Evolutionary conservation across 1,284 basidiomycete genomes (phyloP).

Genomic region (Chiua sp.): DNA sequence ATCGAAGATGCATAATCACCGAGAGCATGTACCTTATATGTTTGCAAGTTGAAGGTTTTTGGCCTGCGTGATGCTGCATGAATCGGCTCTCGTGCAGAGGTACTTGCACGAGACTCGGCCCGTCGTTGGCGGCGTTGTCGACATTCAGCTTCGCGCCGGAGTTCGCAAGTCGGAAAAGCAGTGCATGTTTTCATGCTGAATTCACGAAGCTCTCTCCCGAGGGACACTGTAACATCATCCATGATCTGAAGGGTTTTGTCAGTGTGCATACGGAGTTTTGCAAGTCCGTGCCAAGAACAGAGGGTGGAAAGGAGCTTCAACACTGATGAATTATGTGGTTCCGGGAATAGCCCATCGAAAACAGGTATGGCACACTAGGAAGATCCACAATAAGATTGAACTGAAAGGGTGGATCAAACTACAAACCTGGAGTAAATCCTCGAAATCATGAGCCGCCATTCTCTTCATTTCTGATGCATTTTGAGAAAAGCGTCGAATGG

Average conservation of each 20-base stretch:
- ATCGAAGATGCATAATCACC: background rate
- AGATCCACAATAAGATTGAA: constrained; percentile 7
- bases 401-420: constrained; percentile 8
- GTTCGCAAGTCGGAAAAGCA: background rate
- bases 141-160: background rate
- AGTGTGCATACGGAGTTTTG: no score
- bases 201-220: background rate
- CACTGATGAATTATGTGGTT: background rate
- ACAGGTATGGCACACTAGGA: no score
- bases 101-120: no score
- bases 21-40: background rate
- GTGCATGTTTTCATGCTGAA: background rate
- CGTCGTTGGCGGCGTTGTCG: no score
- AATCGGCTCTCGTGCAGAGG: no score
- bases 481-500: constrained; percentile 6
- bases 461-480: constrained; percentile 38
- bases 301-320: constrained; percentile 10
- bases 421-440: constrained; percentile 28
- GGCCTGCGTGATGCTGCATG: no score
- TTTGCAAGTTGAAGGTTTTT: background rate
- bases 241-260: no score
- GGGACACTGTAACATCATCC: background rate
- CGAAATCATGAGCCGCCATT: constrained; percentile 35
- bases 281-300: background rate
- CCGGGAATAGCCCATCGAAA: constrained; percentile 17